phyloP scores from a whole-genome alignment of 2,329 filamentous ascomycete genomes.

The Emergomyces orientalis region DNA sequence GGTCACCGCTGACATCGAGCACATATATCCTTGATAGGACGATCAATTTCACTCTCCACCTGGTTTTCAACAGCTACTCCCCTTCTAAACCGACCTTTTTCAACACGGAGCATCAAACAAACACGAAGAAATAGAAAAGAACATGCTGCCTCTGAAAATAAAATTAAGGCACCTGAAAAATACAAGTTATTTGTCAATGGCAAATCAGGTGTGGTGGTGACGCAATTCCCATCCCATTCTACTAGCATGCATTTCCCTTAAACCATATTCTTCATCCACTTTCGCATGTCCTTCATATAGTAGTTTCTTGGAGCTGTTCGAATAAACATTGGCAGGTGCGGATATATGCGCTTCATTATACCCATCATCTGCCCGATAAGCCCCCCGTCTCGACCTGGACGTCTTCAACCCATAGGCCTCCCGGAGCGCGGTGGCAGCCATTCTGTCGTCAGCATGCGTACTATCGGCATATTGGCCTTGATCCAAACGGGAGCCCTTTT shows the following conservation, averaged over 20 bases:
- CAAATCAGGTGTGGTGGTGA: background rate
- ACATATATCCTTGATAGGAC: too few species aligned
- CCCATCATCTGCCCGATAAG: constrained; percentile 19
- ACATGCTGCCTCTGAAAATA: background rate
- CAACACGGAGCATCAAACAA: background rate
- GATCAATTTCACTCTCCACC: background rate
- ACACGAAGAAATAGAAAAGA: background rate
- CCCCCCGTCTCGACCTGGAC: constrained; percentile 15
- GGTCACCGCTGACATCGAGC: too few species aligned
- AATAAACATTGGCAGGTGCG: constrained; percentile 20
- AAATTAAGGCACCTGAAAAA: background rate
- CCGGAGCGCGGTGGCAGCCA: constrained; percentile 24
- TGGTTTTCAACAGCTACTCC: background rate
- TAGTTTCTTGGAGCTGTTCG: constrained; percentile 22
- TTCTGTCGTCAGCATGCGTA: constrained; percentile 24
- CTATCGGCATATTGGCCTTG: constrained; percentile 20
- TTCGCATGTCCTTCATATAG: constrained; percentile 28
- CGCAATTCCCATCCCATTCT: background rate
- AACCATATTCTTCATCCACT: constrained; percentile 12
- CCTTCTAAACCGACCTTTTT: background rate
- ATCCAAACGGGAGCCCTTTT: constrained; percentile 23
- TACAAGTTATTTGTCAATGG: background rate
- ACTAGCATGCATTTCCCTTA: background rate
- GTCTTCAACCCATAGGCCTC: constrained; percentile 23
- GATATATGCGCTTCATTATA: constrained; percentile 19